phyloP scores from a whole-genome alignment of 2,329 filamentous ascomycete species.

The Fusarium transvaalense region DNA sequence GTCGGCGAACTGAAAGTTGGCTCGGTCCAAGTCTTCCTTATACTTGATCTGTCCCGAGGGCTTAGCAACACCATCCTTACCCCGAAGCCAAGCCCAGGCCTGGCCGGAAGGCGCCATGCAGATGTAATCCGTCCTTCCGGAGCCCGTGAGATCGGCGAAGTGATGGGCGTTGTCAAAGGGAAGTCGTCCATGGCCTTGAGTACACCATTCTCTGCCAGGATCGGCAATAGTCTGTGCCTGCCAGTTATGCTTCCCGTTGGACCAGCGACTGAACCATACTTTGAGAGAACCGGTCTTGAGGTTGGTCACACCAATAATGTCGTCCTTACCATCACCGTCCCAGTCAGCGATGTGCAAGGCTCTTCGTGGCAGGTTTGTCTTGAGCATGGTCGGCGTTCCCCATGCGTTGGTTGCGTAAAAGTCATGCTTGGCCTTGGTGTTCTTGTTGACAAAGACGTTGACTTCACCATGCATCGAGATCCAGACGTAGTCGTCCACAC shows the following conservation, averaged over 20 bases:
- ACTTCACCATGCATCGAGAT: conserved; percentile 11
- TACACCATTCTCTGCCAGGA: conserved; percentile 10
- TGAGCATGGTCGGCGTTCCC: conserved; percentile 3
- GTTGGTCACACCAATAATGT: conserved; percentile 9
- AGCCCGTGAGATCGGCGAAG: conserved; percentile 3
- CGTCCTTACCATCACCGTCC: conserved; percentile 2
- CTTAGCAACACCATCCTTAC: background rate
- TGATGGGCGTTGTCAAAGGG: conserved; percentile 9
- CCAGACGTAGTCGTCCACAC: conserved; percentile 8
- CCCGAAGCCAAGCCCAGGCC: conserved; percentile 9
- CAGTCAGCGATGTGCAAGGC: conserved; percentile 3
- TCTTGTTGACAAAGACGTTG: conserved; percentile 11
- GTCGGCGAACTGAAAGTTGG: conserved; percentile 9
- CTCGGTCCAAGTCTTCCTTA: background rate
- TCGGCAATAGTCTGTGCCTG: background rate
- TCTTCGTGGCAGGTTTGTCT: background rate
- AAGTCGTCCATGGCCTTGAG: background rate
- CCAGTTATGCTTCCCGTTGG: background rate
- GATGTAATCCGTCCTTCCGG: background rate
- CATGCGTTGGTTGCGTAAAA: conserved; percentile 6
- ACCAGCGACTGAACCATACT: conserved; percentile 1
- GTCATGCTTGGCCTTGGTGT: background rate
- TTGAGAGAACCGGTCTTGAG: conserved; percentile 7
- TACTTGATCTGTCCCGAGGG: conserved; percentile 10
- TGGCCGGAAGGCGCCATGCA: conserved; percentile 7